Evolutionary conservation across 1,284 basidiomycete species (phyloP), one percentile per base, ranked within the genome.

Genomic region (Leccinum laetum): DNA sequence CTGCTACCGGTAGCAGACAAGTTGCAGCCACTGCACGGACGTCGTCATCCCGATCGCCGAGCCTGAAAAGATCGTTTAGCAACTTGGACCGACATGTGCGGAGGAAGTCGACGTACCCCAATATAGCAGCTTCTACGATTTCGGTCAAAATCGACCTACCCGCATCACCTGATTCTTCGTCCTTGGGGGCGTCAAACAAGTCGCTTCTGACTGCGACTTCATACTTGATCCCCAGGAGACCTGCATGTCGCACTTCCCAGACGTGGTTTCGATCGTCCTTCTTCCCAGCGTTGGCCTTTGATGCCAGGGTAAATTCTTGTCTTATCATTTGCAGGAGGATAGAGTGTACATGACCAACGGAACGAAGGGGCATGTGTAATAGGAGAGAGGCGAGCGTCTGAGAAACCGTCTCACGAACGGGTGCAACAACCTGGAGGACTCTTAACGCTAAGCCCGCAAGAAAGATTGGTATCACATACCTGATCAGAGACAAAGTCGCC

Each of bases 241-340:
- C 98, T 3, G 98, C 97, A 80, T 99, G 98, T 60, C 98, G 85
- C 60, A 99, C 93, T 79, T 99, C 95, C 98, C 98, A 99, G 5
- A 96, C 88, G 78, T 98, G 95, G 55, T 81, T 82, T 80, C 65
- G 88, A 62, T 81, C 76, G 65, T 80, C 77, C 71, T 79, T 75
- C 70, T 75, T 72, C 72, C 79, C 70, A 74, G 77, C 72, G 77
- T 79, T 67, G 71, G 81, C 61, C 75, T 77, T 76, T 71, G 77
- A 69, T 16, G 83, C 79, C 52, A 85, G 75, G 37, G 75, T 75
- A 74, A 90, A 93, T 65, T 93, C 88, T 78, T 99, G 97, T 62
- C 90, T 86, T 68, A 99, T 96, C 98, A 99, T 99, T 71, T 92
- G 88, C 49, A 98, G 83, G 44, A 99, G 84, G 29, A 95, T 88